Conservation (phyloP, 306 rosid species). For the Malus orientalis region DNA sequence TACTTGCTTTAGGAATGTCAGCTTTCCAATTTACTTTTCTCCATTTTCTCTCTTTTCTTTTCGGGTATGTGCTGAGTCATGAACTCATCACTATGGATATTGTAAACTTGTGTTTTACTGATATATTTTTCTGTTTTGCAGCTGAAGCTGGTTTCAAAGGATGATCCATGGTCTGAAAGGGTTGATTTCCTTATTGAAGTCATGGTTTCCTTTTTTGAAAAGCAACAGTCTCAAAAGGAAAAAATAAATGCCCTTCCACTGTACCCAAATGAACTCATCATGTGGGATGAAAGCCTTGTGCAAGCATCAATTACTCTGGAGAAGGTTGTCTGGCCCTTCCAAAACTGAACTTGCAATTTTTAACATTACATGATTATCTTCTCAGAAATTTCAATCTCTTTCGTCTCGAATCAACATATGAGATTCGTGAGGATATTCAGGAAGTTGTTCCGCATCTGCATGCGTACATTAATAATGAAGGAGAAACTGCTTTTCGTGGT, state of each 20-base stretch:
- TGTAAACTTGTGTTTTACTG: background rate
- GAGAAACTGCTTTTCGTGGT: constrained; percentile 87
- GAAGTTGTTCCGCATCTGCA: constrained; percentile 96
- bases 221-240: constrained; percentile 95
- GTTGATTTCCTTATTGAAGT: constrained; percentile 92
- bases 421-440: constrained; percentile 97
- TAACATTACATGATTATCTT: constrained; percentile 98
- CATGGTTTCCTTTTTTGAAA: constrained; percentile 89
- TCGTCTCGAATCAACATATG: constrained; percentile 95
- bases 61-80: background rate
- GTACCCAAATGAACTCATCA: constrained; percentile 89
- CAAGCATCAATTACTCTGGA: constrained; percentile 95
- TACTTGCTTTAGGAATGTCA: background rate
- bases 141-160: constrained; percentile 80
- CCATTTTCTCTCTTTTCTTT: background rate
- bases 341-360: constrained; percentile 83
- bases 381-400: constrained; percentile 90
- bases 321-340: constrained; percentile 99
- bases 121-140: constrained; percentile 31
- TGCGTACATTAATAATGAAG: constrained; percentile 78
- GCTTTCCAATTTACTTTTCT: background rate
- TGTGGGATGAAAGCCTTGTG: constrained; percentile 99
- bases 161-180: constrained; percentile 93
- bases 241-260: constrained; percentile 97
- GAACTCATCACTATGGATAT: background rate